A percentile compares a stretch with the other conserved stretches of the same genome.
phyloP scores from a whole-genome alignment of 2,329 filamentous ascomycete genomes.

The Amylocarpus encephaloides region DNA sequence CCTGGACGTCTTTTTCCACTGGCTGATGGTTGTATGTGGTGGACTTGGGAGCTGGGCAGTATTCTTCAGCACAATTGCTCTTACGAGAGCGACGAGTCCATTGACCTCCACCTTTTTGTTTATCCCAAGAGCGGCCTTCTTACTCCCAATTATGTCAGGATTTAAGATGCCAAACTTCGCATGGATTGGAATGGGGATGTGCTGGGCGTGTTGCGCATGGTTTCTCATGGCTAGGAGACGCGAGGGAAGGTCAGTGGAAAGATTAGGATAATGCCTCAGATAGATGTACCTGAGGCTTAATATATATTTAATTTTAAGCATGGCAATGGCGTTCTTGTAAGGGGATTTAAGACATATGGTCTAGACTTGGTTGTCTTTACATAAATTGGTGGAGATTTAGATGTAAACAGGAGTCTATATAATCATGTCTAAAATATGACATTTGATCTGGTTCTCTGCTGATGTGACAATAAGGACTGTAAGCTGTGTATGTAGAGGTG shows the following conservation, averaged over 20 bases:
- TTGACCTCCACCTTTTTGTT: conserved; percentile 44
- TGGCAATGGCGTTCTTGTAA: neutral
- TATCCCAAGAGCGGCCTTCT: conserved; percentile 42
- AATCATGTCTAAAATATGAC: too few relatives aligned
- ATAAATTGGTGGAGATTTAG: too few relatives aligned
- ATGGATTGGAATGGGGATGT: conserved; percentile 45
- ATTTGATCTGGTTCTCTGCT: too few relatives aligned
- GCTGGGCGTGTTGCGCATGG: conserved; percentile 44
- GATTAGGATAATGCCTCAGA: conserved; percentile 16
- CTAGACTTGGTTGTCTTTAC: too few relatives aligned
- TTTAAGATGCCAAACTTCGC: conserved; percentile 44
- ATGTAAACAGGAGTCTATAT: too few relatives aligned
- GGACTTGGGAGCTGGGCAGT: conserved; percentile 42
- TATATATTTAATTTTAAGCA: conserved; percentile 1
- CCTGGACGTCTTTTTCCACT: conserved; percentile 49
- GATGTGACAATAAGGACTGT: too few relatives aligned
- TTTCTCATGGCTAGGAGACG: conserved; percentile 39
- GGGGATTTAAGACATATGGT: too few relatives aligned
- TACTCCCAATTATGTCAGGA: conserved; percentile 40
- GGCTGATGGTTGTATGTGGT: conserved; percentile 45
- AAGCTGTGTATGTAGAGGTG: too few relatives aligned
- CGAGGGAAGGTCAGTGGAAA: conserved; percentile 29
- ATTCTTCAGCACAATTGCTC: conserved; percentile 41
- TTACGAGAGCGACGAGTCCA: conserved; percentile 44
- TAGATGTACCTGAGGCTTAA: neutral